Percentiles rank a stretch among this genome's conserved stretches.
Conservation (phyloP, 2,329 filamentous ascomycete species). For the Gnomoniopsis smithogilvyi region DNA sequence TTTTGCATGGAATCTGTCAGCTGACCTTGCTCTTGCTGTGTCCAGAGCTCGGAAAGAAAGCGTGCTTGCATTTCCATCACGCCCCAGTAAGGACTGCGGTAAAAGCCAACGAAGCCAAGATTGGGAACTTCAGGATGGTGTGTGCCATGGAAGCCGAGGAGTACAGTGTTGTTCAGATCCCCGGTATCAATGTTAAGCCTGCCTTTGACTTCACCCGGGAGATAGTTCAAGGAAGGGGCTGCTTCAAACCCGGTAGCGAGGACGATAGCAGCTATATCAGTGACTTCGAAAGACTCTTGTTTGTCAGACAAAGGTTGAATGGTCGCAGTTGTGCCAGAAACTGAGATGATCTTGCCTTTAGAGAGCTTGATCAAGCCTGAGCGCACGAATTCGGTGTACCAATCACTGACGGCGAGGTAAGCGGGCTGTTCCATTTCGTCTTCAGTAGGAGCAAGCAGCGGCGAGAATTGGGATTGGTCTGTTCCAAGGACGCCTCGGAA, state of each 20-base stretch:
- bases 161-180: slow-evolving; percentile 57
- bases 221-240: slow-evolving; percentile 59
- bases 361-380: slow-evolving; percentile 54
- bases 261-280: slow-evolving; percentile 63
- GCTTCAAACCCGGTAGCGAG: slow-evolving; percentile 75
- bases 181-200: slow-evolving; percentile 54
- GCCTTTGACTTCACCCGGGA: slow-evolving; percentile 54
- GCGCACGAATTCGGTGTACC: slow-evolving; percentile 72
- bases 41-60: slow-evolving; percentile 62
- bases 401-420: slow-evolving; percentile 67
- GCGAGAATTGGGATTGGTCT: slow-evolving; percentile 51
- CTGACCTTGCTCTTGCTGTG: slow-evolving; percentile 24
- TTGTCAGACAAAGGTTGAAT: slow-evolving; percentile 22
- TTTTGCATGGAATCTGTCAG: slow-evolving; percentile 28
- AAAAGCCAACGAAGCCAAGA: slow-evolving; percentile 79
- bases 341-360: slow-evolving; percentile 42
- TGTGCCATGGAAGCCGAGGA: slow-evolving; percentile 66
- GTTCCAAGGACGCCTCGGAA: slow-evolving; percentile 47
- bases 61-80: slow-evolving; percentile 85
- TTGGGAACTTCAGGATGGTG: slow-evolving; percentile 58
- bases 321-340: slow-evolving; percentile 34
- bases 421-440: slow-evolving; percentile 49
- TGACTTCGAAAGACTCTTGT: slow-evolving; percentile 32
- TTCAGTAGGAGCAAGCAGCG: slow-evolving; percentile 35
- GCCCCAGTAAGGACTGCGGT: slow-evolving; percentile 81